Conservation (phyloP, 345 rosid genomes). For the Acer saccharum region DNA sequence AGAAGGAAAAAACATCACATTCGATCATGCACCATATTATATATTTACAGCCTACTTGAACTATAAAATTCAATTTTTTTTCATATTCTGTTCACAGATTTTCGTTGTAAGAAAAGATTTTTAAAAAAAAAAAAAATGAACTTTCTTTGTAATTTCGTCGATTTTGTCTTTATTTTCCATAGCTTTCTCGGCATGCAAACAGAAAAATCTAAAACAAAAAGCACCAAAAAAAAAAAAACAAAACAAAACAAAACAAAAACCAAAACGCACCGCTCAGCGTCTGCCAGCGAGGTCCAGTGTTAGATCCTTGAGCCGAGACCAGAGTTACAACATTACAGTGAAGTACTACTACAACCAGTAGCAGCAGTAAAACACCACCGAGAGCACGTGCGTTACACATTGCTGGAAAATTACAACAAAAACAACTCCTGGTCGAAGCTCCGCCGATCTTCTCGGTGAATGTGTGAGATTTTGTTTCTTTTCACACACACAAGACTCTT, state of each 20-base stretch:
- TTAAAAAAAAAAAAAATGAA: neutral
- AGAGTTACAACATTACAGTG: constrained; percentile 32
- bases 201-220: neutral
- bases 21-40: too few relatives aligned
- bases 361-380: constrained; percentile 29
- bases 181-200: constrained; percentile 14
- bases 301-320: constrained; percentile 66
- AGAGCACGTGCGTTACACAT: constrained; percentile 39
- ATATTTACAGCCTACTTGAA: neutral
- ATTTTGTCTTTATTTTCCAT: neutral
- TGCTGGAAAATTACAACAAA: constrained; percentile 25
- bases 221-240: too few relatives aligned
- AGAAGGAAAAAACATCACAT: too few relatives aligned
- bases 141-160: neutral
- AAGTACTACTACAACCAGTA: constrained; percentile 16
- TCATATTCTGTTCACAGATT: neutral
- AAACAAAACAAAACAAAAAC: neutral
- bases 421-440: constrained; percentile 22
- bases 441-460: neutral
- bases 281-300: constrained; percentile 41
- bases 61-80: neutral
- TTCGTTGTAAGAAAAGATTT: neutral
- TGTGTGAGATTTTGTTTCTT: neutral
- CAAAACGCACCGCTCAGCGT: constrained; percentile 50
- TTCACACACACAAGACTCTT: neutral